Evolutionary conservation across 495 filamentous ascomycete species (phyloP), one percentile per base, ranked within the genome.

Genomic region (Hypomontagnella submonticulosa): DNA sequence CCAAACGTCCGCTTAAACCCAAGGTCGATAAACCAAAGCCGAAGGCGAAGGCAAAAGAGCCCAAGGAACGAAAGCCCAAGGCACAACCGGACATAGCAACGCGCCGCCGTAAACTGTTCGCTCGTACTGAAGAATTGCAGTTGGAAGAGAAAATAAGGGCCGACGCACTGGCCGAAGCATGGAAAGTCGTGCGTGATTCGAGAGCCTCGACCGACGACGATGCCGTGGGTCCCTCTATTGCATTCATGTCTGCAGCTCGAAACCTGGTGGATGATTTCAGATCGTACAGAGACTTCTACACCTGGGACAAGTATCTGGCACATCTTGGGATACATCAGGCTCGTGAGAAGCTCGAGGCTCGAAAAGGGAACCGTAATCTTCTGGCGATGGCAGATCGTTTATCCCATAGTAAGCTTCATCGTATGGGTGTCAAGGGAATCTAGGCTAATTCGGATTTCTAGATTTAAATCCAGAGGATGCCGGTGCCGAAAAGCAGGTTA

Each of bases 231-330:
- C 69, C 69, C 51, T 68, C 69, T 0, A 51, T 34, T 30, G 19
- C 53, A 20, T 74, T 74, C 88, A 87, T 96, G 73, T 81, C 87
- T 62, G 88, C 88, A 32, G 91, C 92, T 0, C 85, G 87, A 69
- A 83, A 85, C 50, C 80, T 97, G 15, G 81, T 93, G 13, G 85
- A 93, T 64, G 91, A 93, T 55, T 98, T 97, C 73, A 83, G 88
- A 36, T 84, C 85, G 9, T 90, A 88, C 56, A 89, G 87, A 59
- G 80, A 84, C 4, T 93, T 97, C 71, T 97, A 93, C 76, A 85
- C 89, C 0, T 83, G 86, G 73, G 86, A 90, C 30, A 89, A 88
- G 61, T 87, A 87, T 61, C 81, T 89, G 50, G 80, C 81, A 46
- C 92, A 93, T 61, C 75, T 89, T 58, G 88, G 90, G 19, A 89